phyloP scores from a whole-genome alignment of 2,329 filamentous ascomycete genomes.

The Simplicillium sp. region DNA sequence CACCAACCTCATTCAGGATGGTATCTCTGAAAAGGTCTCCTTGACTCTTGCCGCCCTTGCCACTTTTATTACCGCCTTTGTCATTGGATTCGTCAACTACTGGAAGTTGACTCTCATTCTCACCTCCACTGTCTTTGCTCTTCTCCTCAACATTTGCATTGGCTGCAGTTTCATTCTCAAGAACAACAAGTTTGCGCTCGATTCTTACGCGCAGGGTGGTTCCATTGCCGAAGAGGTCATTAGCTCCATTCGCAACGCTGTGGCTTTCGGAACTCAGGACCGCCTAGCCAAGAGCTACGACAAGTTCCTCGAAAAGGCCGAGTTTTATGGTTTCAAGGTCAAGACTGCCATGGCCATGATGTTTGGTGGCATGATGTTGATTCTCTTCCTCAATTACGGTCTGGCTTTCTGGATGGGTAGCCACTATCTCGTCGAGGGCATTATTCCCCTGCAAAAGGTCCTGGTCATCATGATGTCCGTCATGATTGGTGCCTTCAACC shows the following conservation, averaged over 20 bases:
- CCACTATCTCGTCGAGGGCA: constrained; percentile 58
- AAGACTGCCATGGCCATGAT: constrained; percentile 67
- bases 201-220: constrained; percentile 75
- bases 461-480: constrained; percentile 83
- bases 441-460: constrained; percentile 59
- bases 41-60: constrained; percentile 67
- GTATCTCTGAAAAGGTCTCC: constrained; percentile 82
- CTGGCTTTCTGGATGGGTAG: constrained; percentile 85
- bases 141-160: constrained; percentile 67
- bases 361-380: constrained; percentile 73
- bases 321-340: constrained; percentile 66
- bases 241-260: constrained; percentile 83
- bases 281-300: constrained; percentile 86
- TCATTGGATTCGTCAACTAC: constrained; percentile 84
- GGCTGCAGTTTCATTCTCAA: constrained; percentile 69
- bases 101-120: constrained; percentile 92
- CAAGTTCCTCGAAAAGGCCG: constrained; percentile 59
- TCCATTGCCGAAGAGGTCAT: constrained; percentile 90
- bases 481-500: constrained; percentile 85
- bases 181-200: constrained; percentile 68
- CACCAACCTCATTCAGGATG: constrained; percentile 87
- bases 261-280: constrained; percentile 88
- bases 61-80: constrained; percentile 79
- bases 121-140: constrained; percentile 68
- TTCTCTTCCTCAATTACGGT: constrained; percentile 81